Base-by-base conservation (phyloP, 495 filamentous ascomycete species). In the Penicillium goetzii region DNA sequence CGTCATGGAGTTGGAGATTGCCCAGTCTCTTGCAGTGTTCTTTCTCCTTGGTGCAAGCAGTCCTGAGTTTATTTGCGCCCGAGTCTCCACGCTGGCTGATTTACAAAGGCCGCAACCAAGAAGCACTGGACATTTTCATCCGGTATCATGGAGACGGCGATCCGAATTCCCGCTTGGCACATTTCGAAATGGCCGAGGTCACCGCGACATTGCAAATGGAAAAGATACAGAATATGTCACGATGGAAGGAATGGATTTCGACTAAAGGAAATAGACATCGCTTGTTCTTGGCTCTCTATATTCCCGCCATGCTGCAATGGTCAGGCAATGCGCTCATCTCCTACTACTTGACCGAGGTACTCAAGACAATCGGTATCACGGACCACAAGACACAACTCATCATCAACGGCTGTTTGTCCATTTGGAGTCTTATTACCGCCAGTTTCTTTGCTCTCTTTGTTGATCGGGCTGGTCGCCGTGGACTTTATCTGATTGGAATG, bases 241-340 rank as follows among this genome's bases (percentile, higher is more conserved):
- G 68, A 32, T 84, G 77, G 71, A 45, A 65, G 12, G 85, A 88
- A 63, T 85, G 90, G 74, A 78, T 89, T 76, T 74, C 74, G 52
- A 89, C 88, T 51, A 85, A 81, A 66, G 89, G 89, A 63, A 91
- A 91, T 76, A 81, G 87, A 12, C 85, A 88, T 66, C 81, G 88
- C 14, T 70, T 88, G 2, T 65, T 74, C 32, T 69, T 90, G 33
- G 80, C 86, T 26, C 71, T 87, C 25, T 85, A 82, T 23, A 76
- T 89, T 30, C 86, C 86, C 64, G 40, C 56, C 0, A 65, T 70
- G 52, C 65, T 65, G 17, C 64, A 74, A 36, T 69, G 70, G 68
- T 70, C 69, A 25, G 69, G 74, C 17, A 64, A 41, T 68, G 86
- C 80, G 58, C 80, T 90, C 33, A 83, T 89, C 70, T 87, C 84